Conservation (phyloP, 768 basidiomycete species). For the Glaciozyma martinii region DNA sequence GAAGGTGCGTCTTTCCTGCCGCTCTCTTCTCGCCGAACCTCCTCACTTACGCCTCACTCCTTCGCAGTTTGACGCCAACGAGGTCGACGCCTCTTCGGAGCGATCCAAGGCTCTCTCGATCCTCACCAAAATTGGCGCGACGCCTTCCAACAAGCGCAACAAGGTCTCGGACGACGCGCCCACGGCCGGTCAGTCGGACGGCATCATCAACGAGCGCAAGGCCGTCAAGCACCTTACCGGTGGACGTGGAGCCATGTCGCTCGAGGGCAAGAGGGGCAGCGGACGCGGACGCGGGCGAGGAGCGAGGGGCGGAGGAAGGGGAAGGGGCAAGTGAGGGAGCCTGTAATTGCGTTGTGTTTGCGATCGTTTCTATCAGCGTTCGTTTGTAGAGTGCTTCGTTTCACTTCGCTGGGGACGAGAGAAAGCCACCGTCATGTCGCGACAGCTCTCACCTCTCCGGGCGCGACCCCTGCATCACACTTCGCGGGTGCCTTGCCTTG, state of each 20-base stretch:
- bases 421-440: too few relatives aligned
- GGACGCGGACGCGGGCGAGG: not conserved
- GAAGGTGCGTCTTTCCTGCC: constrained; percentile 53
- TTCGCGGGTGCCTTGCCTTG: too few relatives aligned
- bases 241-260: constrained; percentile 17
- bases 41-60: not conserved
- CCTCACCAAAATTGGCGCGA: constrained; percentile 57
- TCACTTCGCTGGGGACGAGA: too few relatives aligned
- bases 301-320: not conserved
- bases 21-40: not conserved
- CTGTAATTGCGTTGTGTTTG: too few relatives aligned
- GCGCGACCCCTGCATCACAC: too few relatives aligned
- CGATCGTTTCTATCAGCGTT: too few relatives aligned
- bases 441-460: too few relatives aligned
- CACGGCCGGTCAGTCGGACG: constrained; percentile 37
- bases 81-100: constrained; percentile 57
- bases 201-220: constrained; percentile 73
- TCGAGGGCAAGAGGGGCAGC: constrained; percentile 19
- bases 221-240: constrained; percentile 49
- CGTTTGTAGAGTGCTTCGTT: too few relatives aligned
- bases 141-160: constrained; percentile 56
- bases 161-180: constrained; percentile 45
- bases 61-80: constrained; percentile 71
- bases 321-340: not conserved
- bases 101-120: constrained; percentile 63